These are phyloP conservation scores for Euphorbia schlechtendalii DNA, from an alignment of 441 rosid species.

Conservation along the genomic window DNA sequence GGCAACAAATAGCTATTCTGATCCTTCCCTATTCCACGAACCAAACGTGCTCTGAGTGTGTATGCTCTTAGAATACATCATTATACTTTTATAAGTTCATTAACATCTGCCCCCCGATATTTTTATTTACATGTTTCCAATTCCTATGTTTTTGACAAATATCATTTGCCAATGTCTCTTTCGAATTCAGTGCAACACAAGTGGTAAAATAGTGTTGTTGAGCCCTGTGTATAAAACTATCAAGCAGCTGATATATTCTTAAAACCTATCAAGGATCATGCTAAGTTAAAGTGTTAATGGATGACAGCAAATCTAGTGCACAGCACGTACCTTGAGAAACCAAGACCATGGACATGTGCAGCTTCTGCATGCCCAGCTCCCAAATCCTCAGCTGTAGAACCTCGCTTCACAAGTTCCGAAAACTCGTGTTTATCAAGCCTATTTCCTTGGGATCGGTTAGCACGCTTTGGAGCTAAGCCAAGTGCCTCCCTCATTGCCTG, in stretches of 20 bases:
- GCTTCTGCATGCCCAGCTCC: conserved; percentile 96
- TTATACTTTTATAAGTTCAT: not conserved
- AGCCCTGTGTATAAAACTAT: not conserved
- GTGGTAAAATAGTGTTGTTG: not conserved
- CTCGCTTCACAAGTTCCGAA: conserved; percentile 84
- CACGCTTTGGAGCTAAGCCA: conserved; percentile 87
- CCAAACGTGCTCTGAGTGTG: too few species aligned
- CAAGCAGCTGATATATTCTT: not conserved
- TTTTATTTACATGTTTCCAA: not conserved
- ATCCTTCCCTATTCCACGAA: too few species aligned
- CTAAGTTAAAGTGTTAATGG: not conserved
- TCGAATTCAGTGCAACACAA: not conserved
- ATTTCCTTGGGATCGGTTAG: conserved; percentile 65
- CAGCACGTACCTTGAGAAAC: conserved; percentile 63
- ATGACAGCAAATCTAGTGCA: not conserved
- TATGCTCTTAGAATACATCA: too few species aligned
- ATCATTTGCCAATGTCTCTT: not conserved
- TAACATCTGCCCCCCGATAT: not conserved
- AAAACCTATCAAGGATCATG: not conserved
- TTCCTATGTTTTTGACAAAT: not conserved
- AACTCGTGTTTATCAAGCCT: conserved; percentile 92
- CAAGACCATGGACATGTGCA: conserved; percentile 79
- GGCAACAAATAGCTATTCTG: too few species aligned
- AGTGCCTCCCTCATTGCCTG: conserved; percentile 98
- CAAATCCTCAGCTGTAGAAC: conserved; percentile 91